phyloP scores from a whole-genome alignment of 176 grass and related monocot genomes.

The Sorghum bicolor region DNA sequence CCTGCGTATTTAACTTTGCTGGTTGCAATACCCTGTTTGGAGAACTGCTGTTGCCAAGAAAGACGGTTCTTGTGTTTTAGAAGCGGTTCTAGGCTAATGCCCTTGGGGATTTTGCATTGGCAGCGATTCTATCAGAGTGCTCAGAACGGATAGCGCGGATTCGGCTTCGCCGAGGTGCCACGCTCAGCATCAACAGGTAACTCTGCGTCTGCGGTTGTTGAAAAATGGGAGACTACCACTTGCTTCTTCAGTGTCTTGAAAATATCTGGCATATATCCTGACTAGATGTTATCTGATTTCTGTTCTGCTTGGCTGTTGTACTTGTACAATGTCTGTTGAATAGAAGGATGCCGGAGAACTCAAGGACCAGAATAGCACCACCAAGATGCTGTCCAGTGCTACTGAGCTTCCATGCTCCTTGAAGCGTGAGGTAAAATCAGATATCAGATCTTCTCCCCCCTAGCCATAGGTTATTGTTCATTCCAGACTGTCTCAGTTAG shows the following conservation, averaged over 20 bases:
- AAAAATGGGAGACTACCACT: not conserved
- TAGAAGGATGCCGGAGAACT: constrained; percentile 47
- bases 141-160: constrained; percentile 36
- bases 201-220: not conserved
- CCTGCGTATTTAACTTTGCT: not conserved
- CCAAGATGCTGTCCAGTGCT: constrained; percentile 8
- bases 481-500: not conserved
- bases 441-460: not conserved
- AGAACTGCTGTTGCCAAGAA: not conserved
- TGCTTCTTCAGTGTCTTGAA: not conserved
- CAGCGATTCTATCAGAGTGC: constrained; percentile 34
- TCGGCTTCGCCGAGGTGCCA: constrained; percentile 40
- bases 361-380: constrained; percentile 33
- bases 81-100: not conserved
- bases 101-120: not conserved
- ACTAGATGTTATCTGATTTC: not conserved
- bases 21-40: not conserved
- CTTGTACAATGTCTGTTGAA: constrained; percentile 18
- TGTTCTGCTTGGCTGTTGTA: not conserved
- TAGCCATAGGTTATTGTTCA: not conserved
- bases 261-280: not conserved
- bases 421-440: constrained; percentile 63
- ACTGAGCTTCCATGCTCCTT: constrained; percentile 47
- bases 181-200: constrained; percentile 45
- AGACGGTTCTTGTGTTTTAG: not conserved